Percentiles rank a stretch among this genome's conserved stretches.
These are phyloP conservation scores for Xanthoconium stramineum DNA, from an alignment of 768 basidiomycete species.

Conservation along the genomic window DNA sequence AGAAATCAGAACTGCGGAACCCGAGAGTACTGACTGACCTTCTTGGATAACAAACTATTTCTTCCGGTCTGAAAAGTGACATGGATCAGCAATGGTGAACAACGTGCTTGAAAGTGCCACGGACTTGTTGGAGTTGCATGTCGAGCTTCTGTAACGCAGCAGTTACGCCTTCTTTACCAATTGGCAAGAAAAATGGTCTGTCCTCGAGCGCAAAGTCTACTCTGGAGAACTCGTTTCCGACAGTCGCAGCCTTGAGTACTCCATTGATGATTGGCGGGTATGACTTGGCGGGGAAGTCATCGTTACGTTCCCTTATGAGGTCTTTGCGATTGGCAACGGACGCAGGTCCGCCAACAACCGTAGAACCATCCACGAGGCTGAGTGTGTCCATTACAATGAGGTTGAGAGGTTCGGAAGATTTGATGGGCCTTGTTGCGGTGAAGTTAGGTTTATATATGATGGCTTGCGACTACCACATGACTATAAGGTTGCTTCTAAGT, in stretches of 20 bases:
- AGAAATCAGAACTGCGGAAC: background rate
- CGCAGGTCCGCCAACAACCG: conserved; percentile 41
- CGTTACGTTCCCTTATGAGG: conserved; percentile 16
- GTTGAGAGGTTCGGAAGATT: background rate
- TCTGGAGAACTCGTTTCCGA: conserved; percentile 41
- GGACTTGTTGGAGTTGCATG: conserved; percentile 46
- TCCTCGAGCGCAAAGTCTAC: conserved; percentile 52
- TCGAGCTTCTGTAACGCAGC: conserved; percentile 71
- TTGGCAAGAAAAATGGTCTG: conserved; percentile 68
- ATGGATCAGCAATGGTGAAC: conserved; percentile 3
- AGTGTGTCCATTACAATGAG: conserved; percentile 27
- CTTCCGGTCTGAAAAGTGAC: conserved; percentile 48
- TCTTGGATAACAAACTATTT: conserved; percentile 58
- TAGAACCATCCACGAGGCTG: conserved; percentile 42
- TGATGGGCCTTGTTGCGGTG: too few relatives aligned
- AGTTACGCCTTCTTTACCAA: conserved; percentile 64
- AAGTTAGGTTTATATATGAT: too few relatives aligned
- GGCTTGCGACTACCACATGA: too few relatives aligned
- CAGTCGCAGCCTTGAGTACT: conserved; percentile 10
- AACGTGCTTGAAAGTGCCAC: background rate
- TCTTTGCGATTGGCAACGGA: conserved; percentile 26
- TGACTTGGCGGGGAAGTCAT: conserved; percentile 23
- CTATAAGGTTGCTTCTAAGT: too few relatives aligned
- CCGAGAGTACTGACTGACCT: conserved; percentile 33
- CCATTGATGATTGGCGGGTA: conserved; percentile 8